phyloP scores from a whole-genome alignment of 1,284 basidiomycete species.

The Cryptococcus hybrid region DNA sequence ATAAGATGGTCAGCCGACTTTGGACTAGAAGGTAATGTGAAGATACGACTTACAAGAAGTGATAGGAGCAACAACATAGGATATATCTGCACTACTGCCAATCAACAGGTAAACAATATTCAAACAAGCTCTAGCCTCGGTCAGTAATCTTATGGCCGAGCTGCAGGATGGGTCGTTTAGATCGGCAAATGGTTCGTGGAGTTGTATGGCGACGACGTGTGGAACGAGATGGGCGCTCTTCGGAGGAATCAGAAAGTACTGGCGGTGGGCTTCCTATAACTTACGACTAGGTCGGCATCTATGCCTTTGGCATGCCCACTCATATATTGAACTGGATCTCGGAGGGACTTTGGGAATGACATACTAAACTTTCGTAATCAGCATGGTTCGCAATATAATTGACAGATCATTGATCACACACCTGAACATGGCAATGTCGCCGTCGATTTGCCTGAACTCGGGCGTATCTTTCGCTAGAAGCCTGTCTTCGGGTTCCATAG shows the following conservation, averaged over 20 bases:
- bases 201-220: conserved; percentile 33
- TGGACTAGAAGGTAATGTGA: neutral
- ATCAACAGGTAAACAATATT: conserved; percentile 30
- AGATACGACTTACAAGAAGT: conserved; percentile 27
- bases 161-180: conserved; percentile 22
- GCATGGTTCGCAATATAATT: too few species aligned
- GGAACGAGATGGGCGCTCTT: conserved; percentile 33
- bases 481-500: conserved; percentile 10
- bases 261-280: conserved; percentile 4
- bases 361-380: conserved; percentile 7
- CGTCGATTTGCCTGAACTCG: conserved; percentile 30
- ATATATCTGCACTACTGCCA: conserved; percentile 31
- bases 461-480: conserved; percentile 9
- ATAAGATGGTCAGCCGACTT: too few species aligned
- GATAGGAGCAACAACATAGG: conserved; percentile 23
- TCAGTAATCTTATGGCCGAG: conserved; percentile 26
- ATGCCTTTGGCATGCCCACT: conserved; percentile 25
- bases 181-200: conserved; percentile 43
- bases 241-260: neutral
- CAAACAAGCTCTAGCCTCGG: conserved; percentile 27
- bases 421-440: conserved; percentile 22
- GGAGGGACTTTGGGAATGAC: conserved; percentile 28
- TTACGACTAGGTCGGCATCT: conserved; percentile 36
- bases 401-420: conserved; percentile 10
- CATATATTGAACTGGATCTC: conserved; percentile 34